Base-by-base conservation (phyloP, 306 rosid genomes). In the Prinsepia uniflora region DNA sequence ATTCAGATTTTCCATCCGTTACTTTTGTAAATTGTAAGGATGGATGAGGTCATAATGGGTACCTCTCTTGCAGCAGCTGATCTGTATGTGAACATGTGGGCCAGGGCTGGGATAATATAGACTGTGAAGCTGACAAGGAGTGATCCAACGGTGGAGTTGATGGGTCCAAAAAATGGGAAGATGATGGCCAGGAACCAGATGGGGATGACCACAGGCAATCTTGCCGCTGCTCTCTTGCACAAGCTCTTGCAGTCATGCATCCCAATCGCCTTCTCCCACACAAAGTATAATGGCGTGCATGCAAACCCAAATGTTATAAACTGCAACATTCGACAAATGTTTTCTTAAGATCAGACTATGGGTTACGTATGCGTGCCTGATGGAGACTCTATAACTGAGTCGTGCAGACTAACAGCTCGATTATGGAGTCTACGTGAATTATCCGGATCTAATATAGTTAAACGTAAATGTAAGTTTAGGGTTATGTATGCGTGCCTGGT, bases 81-180 rank as follows among this genome's bases (percentile, higher is more conserved):
- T 75, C 72, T 82, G 83, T 84, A 94, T 75, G 97, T 90, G 85
- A 94, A 90, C 68, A 87, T 87, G 85, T 90, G 78, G 12, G 98
- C 98, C 0, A 94, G 81, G 10, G 98, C 88, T 0, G 98, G 98
- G 80, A 94, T 90, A 76, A 94, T 94, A 78, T 94, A 94, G 76
- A 94, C 98, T 0, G 98, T 94, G 88, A 94, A 94, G 78, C 97
- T 94, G 7, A 94, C 98, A 3, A 94, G 97, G 63, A 94, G 97
- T 13, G 98, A 90, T 54, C 98, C 98, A 9, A 94, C 98, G 82
- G 97, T 81, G 83, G 98, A 94, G 79, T 94, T 94, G 77, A 94
- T 94, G 46, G 98, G 98, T 0, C 98, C 98, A 22, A 94, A 94
- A 78, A 94, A 94, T 0, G 98, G 98, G 84, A 94, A 94, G 17